A percentile compares a stretch with the other conserved stretches of the same genome.
These are phyloP conservation scores for Phoma herbarum DNA, from an alignment of 2,329 filamentous ascomycete genomes.

Conservation along the genomic window DNA sequence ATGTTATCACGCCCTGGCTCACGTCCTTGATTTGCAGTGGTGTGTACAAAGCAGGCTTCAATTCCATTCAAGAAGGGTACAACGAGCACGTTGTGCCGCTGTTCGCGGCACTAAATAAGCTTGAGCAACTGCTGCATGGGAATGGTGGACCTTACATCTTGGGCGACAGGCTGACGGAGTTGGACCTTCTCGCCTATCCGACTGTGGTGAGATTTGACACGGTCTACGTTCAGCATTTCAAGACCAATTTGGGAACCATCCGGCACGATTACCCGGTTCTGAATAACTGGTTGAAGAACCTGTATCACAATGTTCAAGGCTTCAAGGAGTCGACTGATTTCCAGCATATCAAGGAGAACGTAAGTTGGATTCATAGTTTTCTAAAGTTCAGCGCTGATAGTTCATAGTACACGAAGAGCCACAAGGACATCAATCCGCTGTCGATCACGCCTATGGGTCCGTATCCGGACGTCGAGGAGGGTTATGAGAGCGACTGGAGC, in stretches of 20 bases:
- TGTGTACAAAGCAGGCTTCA: slow-evolving; percentile 71
- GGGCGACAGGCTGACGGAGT: slow-evolving; percentile 64
- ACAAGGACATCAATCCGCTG: slow-evolving; percentile 66
- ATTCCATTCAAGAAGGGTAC: slow-evolving; percentile 63
- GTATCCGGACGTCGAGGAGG: slow-evolving; percentile 65
- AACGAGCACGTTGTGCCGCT: slow-evolving; percentile 63
- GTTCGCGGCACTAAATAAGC: slow-evolving; percentile 67
- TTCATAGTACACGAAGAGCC: slow-evolving; percentile 65
- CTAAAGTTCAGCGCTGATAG: not conserved
- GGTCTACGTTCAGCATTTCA: slow-evolving; percentile 73
- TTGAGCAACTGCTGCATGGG: slow-evolving; percentile 60
- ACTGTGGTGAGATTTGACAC: slow-evolving; percentile 68
- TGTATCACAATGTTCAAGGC: slow-evolving; percentile 66
- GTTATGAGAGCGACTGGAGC: slow-evolving; percentile 60
- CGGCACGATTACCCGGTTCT: slow-evolving; percentile 68
- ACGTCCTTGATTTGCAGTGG: slow-evolving; percentile 65
- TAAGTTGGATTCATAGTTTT: slow-evolving; percentile 31
- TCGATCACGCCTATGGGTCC: slow-evolving; percentile 71
- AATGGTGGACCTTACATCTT: slow-evolving; percentile 66
- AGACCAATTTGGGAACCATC: slow-evolving; percentile 69
- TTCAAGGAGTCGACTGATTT: slow-evolving; percentile 70
- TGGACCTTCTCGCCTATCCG: slow-evolving; percentile 66
- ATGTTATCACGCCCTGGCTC: slow-evolving; percentile 63
- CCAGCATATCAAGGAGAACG: slow-evolving; percentile 73
- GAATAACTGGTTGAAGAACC: slow-evolving; percentile 67